Evolutionary conservation across 345 rosid species (phyloP), one percentile per base, ranked within the genome.

Genomic region (Durio zibethinus): DNA sequence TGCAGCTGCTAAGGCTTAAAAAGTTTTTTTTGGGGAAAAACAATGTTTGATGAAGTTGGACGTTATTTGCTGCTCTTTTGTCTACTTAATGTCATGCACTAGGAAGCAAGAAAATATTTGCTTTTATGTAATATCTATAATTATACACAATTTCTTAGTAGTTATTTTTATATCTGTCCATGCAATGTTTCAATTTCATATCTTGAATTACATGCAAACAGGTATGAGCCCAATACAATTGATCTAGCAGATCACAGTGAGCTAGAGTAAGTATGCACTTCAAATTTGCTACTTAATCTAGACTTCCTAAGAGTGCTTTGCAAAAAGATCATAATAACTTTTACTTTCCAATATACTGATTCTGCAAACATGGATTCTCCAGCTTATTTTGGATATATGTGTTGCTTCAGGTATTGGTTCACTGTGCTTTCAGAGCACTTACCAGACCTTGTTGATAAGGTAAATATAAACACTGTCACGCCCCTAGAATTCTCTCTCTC

Each of bases 181-280:
- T 67, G 48, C 14, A 36, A 66, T 57, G 16, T 23, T 50, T 33
- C 40, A 38, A 36, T 36, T 42, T 54, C 27, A 36, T 50, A 48
- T 50, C 27, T 27, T 14, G 11, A 45, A 72, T 74, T 42, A 21
- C 64, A 40, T 78, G 67, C 36, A 71, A 75, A 64, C 90, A 96
- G 99, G 90, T 96, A 96, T 64, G 97, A 96, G 85, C 98, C 98
- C 73, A 96, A 96, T 86, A 96, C 99, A 14, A 84, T 96, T 76
- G 99, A 96, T 85, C 89, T 96, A 12, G 83, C 98, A 59, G 95
- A 96, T 75, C 94, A 82, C 85, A 78, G 87, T 16, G 97, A 93
- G 77, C 84, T 92, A 81, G 99, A 95, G 99, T 96, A 79, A 96
- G 99, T 91, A 42, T 67, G 43, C 72, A 14, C 50, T 74, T 25